Base-by-base conservation (phyloP, 306 rosid species). In the Castanospermum australe region DNA sequence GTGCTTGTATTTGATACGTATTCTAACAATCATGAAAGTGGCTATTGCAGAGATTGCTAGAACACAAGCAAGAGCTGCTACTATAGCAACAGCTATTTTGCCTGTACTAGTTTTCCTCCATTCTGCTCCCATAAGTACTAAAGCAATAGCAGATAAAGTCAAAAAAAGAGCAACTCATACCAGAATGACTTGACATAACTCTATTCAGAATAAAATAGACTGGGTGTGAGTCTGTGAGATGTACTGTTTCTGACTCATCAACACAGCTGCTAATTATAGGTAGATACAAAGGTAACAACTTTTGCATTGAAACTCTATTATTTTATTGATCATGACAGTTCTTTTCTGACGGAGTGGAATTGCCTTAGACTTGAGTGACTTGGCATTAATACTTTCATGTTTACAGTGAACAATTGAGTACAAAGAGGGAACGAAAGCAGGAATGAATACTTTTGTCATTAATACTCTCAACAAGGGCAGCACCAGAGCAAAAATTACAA, bases 41-140 rank as follows among this genome's bases (percentile, higher is more conserved):
- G 64, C 62, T 22, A 79, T 35, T 36, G 89, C 86, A 42, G 87
- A 62, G 4, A 80, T 59, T 7, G 61, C 10, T 59, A 78, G 28
- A 65, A 75, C 28, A 20, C 84, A 74, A 25, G 79, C 71, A 59
- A 82, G 45, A 24, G 87, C 81, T 47, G 87, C 92, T 33, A 80
- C 35, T 69, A 86, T 41, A 30, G 85, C 48, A 24, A 61, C 87
- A 32, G 66, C 90, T 62, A 82, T 39, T 59, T 75, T 10, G 56
- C 86, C 85, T 41, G 50, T 73, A 56, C 71, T 72, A 80, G 78
- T 57, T 54, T 71, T 18, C 36, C 4, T 38, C 67, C 56, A 76
- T 64, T 14, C 67, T 38, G 44, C 17, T 66, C 44, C 50, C n/a
- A 11, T 13, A 74, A 32, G 54, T 59, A 86, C 85, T 81, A 48